These are phyloP conservation scores for Fonsecaea pedrosoi DNA, from an alignment of 2,329 filamentous ascomycete species.

Conservation along the genomic window DNA sequence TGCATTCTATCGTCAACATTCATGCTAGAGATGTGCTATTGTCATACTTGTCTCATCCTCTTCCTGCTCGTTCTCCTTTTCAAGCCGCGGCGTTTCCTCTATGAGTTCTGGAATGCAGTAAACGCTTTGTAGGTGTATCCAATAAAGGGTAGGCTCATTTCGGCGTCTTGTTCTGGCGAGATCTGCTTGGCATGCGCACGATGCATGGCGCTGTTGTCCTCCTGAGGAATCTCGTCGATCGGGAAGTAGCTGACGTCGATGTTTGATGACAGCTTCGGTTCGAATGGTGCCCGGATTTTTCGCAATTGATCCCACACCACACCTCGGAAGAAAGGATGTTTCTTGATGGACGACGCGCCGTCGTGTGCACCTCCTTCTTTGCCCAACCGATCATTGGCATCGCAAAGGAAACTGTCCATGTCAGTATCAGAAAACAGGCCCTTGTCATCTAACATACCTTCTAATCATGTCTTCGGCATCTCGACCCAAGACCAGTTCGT, in stretches of 20 bases:
- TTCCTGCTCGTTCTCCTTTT: not conserved
- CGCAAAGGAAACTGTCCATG: slow-evolving; percentile 79
- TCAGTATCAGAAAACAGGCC: slow-evolving; percentile 40
- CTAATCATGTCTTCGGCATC: slow-evolving; percentile 93
- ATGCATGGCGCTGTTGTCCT: slow-evolving; percentile 85
- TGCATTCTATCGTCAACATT: slow-evolving; percentile 19
- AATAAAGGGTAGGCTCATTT: slow-evolving; percentile 95
- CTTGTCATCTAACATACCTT: slow-evolving; percentile 64
- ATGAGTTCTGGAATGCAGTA: slow-evolving; percentile 63
- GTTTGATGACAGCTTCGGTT: slow-evolving; percentile 89
- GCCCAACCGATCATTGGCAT: slow-evolving; percentile 89
- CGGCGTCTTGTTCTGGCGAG: slow-evolving; percentile 79
- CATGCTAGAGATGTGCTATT: slow-evolving; percentile 19
- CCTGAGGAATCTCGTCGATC: slow-evolving; percentile 97
- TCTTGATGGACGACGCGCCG: slow-evolving; percentile 90
- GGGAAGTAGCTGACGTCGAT: slow-evolving; percentile 99
- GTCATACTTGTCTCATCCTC: slow-evolving; percentile 2
- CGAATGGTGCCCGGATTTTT: slow-evolving; percentile 92
- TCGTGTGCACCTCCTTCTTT: slow-evolving; percentile 64
- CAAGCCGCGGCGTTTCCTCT: slow-evolving; percentile 14
- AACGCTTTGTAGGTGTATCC: slow-evolving; percentile 99
- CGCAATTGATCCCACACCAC: slow-evolving; percentile 94
- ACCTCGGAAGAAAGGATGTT: slow-evolving; percentile 93
- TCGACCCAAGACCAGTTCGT: slow-evolving; percentile 84
- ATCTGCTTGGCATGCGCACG: slow-evolving; percentile 80